These are phyloP conservation scores for Pichia sp. DNA, from an alignment of 1,139 yeast species.

Conservation along the genomic window DNA sequence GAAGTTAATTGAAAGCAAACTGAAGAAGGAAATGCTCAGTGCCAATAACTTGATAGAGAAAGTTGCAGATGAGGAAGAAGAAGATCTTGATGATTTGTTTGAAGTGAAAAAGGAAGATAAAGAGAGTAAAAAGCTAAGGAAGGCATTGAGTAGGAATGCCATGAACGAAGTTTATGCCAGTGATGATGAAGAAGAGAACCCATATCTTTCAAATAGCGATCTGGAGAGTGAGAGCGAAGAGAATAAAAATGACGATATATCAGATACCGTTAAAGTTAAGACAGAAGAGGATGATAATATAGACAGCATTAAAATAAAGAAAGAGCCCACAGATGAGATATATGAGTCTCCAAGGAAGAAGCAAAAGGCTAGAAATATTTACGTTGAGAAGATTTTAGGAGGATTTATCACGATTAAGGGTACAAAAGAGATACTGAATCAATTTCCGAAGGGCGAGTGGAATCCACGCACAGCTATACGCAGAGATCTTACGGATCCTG, in stretches of 20 bases:
- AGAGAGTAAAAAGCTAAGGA: slow-evolving; percentile 81
- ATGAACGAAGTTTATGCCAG: slow-evolving; percentile 85
- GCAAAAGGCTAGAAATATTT: slow-evolving; percentile 26
- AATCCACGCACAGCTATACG: slow-evolving; percentile 53
- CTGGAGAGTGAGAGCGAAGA: slow-evolving; percentile 48
- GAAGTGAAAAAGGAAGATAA: slow-evolving; percentile 78
- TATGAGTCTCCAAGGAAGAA: slow-evolving; percentile 13
- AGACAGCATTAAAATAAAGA: slow-evolving; percentile 6
- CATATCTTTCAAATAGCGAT: slow-evolving; percentile 72
- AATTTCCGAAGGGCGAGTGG: slow-evolving; percentile 81
- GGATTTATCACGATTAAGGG: slow-evolving; percentile 67
- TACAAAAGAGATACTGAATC: slow-evolving; percentile 49
- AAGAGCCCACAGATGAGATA: slow-evolving; percentile 4
- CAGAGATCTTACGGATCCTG: slow-evolving; percentile 23
- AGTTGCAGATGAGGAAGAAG: slow-evolving; percentile 39
- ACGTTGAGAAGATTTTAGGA: slow-evolving; percentile 45
- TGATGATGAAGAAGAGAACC: slow-evolving; percentile 68
- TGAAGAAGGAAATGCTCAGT: slow-evolving; percentile 82
- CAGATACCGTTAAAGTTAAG: slow-evolving; percentile 21
- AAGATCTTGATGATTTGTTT: slow-evolving; percentile 57
- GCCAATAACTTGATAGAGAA: slow-evolving; percentile 68
- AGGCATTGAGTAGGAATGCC: slow-evolving; percentile 79
- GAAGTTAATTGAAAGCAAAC: slow-evolving; percentile 78
- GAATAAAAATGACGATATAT: slow-evolving; percentile 35
- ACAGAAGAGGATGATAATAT: slow-evolving; percentile 11